phyloP scores from a whole-genome alignment of 2,329 filamentous ascomycete genomes.

The Pseudogymnoascus sp. region DNA sequence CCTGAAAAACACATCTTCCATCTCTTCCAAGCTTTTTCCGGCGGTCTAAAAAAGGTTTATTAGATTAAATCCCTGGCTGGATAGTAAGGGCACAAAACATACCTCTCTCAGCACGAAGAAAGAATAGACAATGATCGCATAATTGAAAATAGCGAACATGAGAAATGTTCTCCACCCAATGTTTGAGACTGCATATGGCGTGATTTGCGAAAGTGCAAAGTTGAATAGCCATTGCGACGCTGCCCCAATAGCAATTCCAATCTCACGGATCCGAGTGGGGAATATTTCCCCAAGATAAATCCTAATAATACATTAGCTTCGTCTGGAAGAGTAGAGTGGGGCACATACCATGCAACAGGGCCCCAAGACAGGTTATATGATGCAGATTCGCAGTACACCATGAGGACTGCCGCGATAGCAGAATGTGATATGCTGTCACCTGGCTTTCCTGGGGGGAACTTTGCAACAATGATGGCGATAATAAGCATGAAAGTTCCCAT shows the following conservation, averaged over 20 bases:
- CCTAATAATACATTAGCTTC: neutral
- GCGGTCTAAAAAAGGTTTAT: neutral
- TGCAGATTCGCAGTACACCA: conserved; percentile 42
- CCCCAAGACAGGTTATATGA: conserved; percentile 44
- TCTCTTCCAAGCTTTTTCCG: neutral
- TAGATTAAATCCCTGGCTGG: neutral
- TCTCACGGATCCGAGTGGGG: conserved; percentile 42
- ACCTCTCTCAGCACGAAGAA: conserved; percentile 52
- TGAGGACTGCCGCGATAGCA: conserved; percentile 41
- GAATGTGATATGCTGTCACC: neutral
- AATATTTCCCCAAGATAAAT: conserved; percentile 36
- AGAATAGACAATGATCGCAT: conserved; percentile 36
- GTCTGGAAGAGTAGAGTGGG: conserved; percentile 29
- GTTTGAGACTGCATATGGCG: conserved; percentile 43
- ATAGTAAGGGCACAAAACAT: neutral
- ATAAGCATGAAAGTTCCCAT: conserved; percentile 47
- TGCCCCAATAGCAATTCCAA: conserved; percentile 44
- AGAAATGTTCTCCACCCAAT: conserved; percentile 41
- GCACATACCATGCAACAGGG: conserved; percentile 44
- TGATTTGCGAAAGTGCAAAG: conserved; percentile 43
- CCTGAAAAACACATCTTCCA: neutral
- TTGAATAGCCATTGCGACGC: conserved; percentile 46
- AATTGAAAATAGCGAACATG: conserved; percentile 39
- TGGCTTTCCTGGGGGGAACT: conserved; percentile 34
- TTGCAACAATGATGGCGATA: conserved; percentile 38